Base-by-base conservation (phyloP, 2,329 filamentous ascomycete species). In the Fusarium newnesense region DNA sequence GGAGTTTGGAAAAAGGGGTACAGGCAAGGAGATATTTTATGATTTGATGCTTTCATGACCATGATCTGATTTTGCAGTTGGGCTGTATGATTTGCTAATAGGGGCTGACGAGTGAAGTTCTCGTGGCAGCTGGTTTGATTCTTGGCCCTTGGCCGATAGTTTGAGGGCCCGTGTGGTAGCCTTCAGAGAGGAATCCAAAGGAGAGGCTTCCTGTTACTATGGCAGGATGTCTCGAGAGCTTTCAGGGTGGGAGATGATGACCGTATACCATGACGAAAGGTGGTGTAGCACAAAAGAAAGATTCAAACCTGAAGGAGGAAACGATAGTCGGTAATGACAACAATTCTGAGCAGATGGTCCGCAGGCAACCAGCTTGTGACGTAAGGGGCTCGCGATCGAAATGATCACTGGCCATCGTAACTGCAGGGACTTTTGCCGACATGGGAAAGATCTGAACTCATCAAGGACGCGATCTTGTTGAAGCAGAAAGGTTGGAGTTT, bases 31-130 rank as follows among this genome's bases (percentile, higher is more conserved):
- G 30, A 60, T 60, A 26, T 72, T 34, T 53, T 37, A 73, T 67
- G 70, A 73, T 34, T 74, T 71, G 61, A 73, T 28, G 70, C 28
- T 67, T 60, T 67, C 61, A 73, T 24, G 65, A 61, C 57, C 28
- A 50, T 60, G 37, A 40, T 66, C 32, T 39, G 37, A 34, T 64
- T 50, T 37, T 30, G 19, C n/a, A 30, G 6, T 18, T 44, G 47
- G 36, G 26, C 36, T 63, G 44, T 44, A 40, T n/a, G 42, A 64
- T 58, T 43, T 40, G 30, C 49, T 37, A 34, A 24, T 40, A 11
- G 26, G 24, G 46, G 32, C 18, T 15, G 18, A 13, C 34, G 10
- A 36, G 12, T 36, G 2, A 15, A 37, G 18, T 9, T 24, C 26
- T 39, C 43, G 32, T 11, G 18, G 9, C 10, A 18, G 13, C n/a